Conservation (phyloP, 225 moss, liverwort and hornwort genomes). For the Neckera pumila region DNA sequence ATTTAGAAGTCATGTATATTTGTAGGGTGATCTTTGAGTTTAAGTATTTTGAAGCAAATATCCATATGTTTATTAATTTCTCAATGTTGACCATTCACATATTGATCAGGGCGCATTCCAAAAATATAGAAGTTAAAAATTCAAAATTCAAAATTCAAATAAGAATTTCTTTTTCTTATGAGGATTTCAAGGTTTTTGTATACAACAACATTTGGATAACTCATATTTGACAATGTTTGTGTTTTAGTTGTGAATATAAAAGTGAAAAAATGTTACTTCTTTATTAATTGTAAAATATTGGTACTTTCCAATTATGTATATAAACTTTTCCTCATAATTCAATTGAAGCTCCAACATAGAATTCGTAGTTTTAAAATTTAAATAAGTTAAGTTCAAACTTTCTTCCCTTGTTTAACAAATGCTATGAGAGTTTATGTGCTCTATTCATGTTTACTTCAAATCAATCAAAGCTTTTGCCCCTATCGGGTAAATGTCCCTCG, state of each 20-base stretch:
- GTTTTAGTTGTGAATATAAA: background rate
- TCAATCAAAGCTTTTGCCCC: background rate
- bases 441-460: background rate
- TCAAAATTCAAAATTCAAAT: background rate
- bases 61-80: too few relatives aligned
- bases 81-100: background rate
- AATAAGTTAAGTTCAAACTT: background rate
- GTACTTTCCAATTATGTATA: too few relatives aligned
- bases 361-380: background rate
- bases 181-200: background rate
- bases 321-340: background rate
- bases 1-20: background rate
- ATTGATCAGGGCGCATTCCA: background rate
- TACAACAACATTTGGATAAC: background rate
- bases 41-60: background rate
- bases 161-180: fast-evolving
- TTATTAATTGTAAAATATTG: too few relatives aligned
- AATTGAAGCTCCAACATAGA: fast-evolving
- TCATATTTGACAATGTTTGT: background rate
- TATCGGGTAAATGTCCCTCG: background rate
- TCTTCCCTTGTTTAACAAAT: background rate
- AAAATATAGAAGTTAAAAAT: background rate
- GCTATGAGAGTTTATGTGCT: background rate
- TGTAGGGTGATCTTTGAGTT: background rate
- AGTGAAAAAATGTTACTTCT: fast-evolving